A percentile compares a stretch with the other conserved stretches of the same genome.
phyloP scores from a whole-genome alignment of 345 rosid genomes.

The Theobroma cacao region DNA sequence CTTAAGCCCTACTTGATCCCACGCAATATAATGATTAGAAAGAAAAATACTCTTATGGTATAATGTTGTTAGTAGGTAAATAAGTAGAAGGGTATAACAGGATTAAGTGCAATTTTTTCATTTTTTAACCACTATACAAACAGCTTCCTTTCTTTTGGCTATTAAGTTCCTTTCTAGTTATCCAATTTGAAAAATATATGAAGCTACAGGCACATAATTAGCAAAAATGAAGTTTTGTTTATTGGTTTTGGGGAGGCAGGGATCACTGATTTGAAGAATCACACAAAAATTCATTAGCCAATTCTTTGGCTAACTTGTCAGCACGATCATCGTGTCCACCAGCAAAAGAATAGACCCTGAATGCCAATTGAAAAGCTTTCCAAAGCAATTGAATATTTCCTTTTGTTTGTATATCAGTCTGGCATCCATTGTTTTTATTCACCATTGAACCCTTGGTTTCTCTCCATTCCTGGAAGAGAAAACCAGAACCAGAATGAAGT shows the following conservation, averaged over 20 bases:
- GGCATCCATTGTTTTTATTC: constrained; percentile 26
- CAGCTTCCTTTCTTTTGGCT: background rate
- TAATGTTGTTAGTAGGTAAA: too few species aligned
- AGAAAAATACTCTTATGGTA: too few species aligned
- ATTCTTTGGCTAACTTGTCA: constrained; percentile 62
- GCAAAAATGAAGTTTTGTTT: background rate
- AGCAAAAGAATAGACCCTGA: constrained; percentile 71
- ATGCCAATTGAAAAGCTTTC: constrained; percentile 88
- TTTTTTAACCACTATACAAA: too few species aligned
- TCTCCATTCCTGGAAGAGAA: constrained; percentile 49
- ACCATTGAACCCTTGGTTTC: constrained; percentile 41
- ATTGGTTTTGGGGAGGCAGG: background rate
- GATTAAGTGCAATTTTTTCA: too few species aligned
- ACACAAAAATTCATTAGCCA: constrained; percentile 75
- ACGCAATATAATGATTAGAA: too few species aligned
- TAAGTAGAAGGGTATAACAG: too few species aligned
- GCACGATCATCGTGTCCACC: constrained; percentile 86
- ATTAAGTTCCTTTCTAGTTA: background rate
- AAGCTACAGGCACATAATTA: background rate
- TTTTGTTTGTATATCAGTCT: constrained; percentile 13
- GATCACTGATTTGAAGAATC: constrained; percentile 15
- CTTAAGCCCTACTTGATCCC: too few species aligned
- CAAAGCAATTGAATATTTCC: constrained; percentile 54
- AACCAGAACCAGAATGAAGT: too few species aligned
- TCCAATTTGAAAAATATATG: background rate